Evolutionary conservation across 1,139 yeast genomes (phyloP), one percentile per base, ranked within the genome.

Genomic region (Scheffersomyces stambukii): DNA sequence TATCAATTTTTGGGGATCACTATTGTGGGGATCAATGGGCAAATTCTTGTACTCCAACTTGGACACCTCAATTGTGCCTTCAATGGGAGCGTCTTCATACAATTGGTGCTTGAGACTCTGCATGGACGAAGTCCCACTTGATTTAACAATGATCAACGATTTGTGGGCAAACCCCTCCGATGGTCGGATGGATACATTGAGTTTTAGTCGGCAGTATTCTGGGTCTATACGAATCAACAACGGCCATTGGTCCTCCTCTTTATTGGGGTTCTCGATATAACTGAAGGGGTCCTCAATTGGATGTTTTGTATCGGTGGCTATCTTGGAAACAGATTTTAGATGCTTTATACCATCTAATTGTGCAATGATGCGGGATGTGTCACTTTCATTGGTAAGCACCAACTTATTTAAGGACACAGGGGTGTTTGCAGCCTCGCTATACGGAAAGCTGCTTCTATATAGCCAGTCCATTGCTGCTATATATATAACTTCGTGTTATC

Each of bases 111-210:
- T 37, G 7, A 40, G 30, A 10, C 17, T 28, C n/a, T 31, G 18
- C 6, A 34, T 24, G 26, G 32, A 24, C 11, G 16, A 27, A 6
- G 31, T 18, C 5, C 28, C 35, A 2, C 23, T 26, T 2, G 43
- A 32, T 33, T 63, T 64, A 3, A 58, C 54, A 12, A 62, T 57
- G 3, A 57, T 37, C 11, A 63, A 42, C 8, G 56, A 44, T 10
- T 30, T 49, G 4, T 36, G 28, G 8, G 28, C 19, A 21, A 31
- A 29, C 6, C 24, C 28, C 8, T 21, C 6, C 5, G 19, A 15
- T 4, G 50, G 45, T 16, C 33, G 43, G 8, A 60, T 40, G 2
- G 57, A 42, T 10, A 64, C 42, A 31, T 45, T 53, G 16, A 63
- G 35, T 30, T 62, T 60, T 17, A 63, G 27, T 25, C 43, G 48